Base-by-base conservation (phyloP, 305 asterid species). In the Fraxinus albicans region DNA sequence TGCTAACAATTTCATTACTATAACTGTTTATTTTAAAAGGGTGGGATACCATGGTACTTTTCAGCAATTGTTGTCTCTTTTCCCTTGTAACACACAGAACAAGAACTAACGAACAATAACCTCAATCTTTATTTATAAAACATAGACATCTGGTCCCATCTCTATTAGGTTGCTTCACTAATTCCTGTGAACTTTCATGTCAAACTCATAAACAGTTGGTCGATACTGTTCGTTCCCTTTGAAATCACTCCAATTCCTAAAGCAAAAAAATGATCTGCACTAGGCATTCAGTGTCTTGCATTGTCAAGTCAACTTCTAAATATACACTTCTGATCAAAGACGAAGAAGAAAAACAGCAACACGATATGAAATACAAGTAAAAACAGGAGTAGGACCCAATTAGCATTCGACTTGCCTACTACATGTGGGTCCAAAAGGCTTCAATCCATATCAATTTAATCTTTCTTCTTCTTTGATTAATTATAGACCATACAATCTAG, bases 1-100 rank as follows among this genome's bases (percentile, higher is more conserved):
- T 83, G 89, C 83, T 87, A 87, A 42, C 79, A 47, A 77, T 81
- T 76, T 80, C 15, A 77, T 80, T 67, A 84, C 86, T 73, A 13
- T 69, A 76, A 87, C 77, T 87, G 78, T 67, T 60, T 74, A 69
- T 31, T 69, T 69, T 13, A 31, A 23, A 55, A 31, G 25, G 83
- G 79, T 55, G 21, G 77, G 5, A 78, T 65, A 69, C 40, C 38
- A 69, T 23, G 12, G 23, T 69, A 29, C 31, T 12, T 69, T 69
- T 69, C 15, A 27, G 76, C 40, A 12, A 13, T 69, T 31, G 19
- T 69, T 3, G 13, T 9, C 34, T 23, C 38, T 4, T 69, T 31
- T 1, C 33, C 76, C 40, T 69, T 69, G 21, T 31, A 69, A 31
- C 76, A 67, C 29, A 69, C 76, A 27, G 19, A 31, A 69, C 40